Evolutionary conservation across 2,329 filamentous ascomycete species (phyloP), one percentile per base, ranked within the genome.

Genomic region (Dactylellina leptospora): DNA sequence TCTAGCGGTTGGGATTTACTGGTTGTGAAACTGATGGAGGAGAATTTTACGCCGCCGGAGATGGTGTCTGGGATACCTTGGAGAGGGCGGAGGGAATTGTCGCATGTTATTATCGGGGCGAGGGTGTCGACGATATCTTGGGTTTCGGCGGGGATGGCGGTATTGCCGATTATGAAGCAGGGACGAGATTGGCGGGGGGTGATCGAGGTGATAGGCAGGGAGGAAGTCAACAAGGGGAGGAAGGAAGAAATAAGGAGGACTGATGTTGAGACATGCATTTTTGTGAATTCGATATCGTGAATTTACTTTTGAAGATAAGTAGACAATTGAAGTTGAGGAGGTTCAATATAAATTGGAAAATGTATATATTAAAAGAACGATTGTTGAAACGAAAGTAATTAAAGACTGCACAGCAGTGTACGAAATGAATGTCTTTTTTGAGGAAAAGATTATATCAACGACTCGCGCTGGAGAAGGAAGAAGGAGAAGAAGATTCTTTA

Each of bases 31-130:
- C 87, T 83, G 80, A 88, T 81, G 50, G 78, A 76, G 3, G 84
- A 86, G 78, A 85, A 87, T 16, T 81, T 81, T 5, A 82, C 79
- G 64, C 76, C 77, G 72, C 83, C 84, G 1, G 84, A 83, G 2
- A 81, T 82, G 3, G 87, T 85, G 75, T 88, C 85, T 3, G 86
- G 86, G 2, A 87, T 84, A 59, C 80, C 80, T 10, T 80, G 78
- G 64, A 87, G 79, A 4, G 85, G 87, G 3, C 78, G 85, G 18
- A 75, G 76, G 13, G 79, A 78, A 18, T 76, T 75, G 77, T 81
- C 80, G 81, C 85, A 87, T 44, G 84, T 86, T 11, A 87, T 79
- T 36, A 75, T 78, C 45, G 76, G 74, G 62, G 81, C 78, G 63
- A 87, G 78, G 10, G 77, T 74, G 18, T 79, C 78, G 60, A 82